Percentiles rank a stretch among this genome's conserved stretches.
These are phyloP conservation scores for Aureobasidium sp. DNA, from an alignment of 2,329 filamentous ascomycete species.

Conservation along the genomic window DNA sequence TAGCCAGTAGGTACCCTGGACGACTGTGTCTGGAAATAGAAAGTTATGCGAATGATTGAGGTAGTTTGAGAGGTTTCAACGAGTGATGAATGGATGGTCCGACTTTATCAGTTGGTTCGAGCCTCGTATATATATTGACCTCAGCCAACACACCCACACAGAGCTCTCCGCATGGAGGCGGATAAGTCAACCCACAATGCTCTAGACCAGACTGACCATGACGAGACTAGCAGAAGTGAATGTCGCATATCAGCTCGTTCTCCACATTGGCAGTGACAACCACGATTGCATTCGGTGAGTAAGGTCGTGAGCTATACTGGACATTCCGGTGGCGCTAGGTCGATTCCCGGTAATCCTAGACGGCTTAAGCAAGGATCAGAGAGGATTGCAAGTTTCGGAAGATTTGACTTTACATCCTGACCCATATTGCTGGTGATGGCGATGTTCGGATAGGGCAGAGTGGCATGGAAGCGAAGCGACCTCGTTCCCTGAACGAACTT, in stretches of 20 bases:
- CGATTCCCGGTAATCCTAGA: not conserved
- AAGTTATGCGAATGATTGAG: slow-evolving; percentile 7
- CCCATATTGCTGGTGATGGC: not conserved
- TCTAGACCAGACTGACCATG: slow-evolving; percentile 5
- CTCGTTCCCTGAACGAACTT: not conserved
- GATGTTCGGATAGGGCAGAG: not conserved
- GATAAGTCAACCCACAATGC: not conserved
- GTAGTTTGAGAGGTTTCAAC: slow-evolving; percentile 8
- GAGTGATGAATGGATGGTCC: slow-evolving; percentile 1
- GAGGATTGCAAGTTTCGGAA: not conserved
- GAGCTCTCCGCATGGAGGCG: not conserved
- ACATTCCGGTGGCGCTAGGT: slow-evolving; percentile 8
- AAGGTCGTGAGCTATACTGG: not conserved
- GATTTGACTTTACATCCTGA: slow-evolving; percentile 1
- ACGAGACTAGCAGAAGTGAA: slow-evolving; percentile 5
- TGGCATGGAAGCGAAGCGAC: not conserved
- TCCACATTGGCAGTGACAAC: slow-evolving; percentile 1
- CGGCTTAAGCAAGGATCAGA: slow-evolving; percentile 5
- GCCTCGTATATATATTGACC: slow-evolving; percentile 10
- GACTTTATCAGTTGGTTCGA: not conserved
- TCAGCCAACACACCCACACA: not conserved
- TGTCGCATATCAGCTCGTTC: slow-evolving; percentile 8
- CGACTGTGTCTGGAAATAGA: not conserved
- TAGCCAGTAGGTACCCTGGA: not conserved
- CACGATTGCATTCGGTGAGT: not conserved